Conservation (phyloP, 164 flowering plant species). For the Houttuynia cordata region DNA sequence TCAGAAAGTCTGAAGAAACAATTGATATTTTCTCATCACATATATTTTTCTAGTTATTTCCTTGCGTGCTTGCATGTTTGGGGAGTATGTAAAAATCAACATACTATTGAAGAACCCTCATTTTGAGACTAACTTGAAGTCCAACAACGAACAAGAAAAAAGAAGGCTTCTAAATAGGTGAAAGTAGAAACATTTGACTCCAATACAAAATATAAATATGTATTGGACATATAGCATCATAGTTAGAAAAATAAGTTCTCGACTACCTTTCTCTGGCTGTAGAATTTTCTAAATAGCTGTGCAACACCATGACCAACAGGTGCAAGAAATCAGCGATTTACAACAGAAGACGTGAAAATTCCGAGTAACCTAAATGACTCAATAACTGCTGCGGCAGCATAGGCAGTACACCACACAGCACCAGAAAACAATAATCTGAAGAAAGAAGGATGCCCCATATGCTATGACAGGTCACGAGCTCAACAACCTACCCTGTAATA, state of each 20-base stretch:
- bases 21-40: too few species aligned
- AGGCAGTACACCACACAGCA: conserved; percentile 59
- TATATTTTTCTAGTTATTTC: too few species aligned
- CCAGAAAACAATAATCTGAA: conserved; percentile 33
- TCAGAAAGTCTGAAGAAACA: too few species aligned
- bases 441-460: conserved; percentile 30
- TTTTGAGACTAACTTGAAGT: too few species aligned
- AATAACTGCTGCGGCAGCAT: conserved; percentile 44
- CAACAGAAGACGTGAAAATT: conserved; percentile 13
- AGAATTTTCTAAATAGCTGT: conserved; percentile 87
- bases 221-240: not conserved
- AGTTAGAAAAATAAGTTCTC: not conserved
- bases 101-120: too few species aligned
- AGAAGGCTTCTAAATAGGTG: not conserved
- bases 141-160: too few species aligned
- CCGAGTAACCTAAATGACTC: conserved; percentile 24
- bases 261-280: conserved; percentile 91
- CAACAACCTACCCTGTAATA: not conserved
- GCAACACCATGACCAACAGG: conserved; percentile 63
- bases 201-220: not conserved
- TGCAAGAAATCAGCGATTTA: conserved; percentile 7
- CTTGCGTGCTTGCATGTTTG: too few species aligned
- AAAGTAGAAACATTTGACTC: not conserved
- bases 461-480: not conserved
- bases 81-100: too few species aligned